phyloP scores from a whole-genome alignment of 2,329 filamentous ascomycete species.

The Tolypocladium album region DNA sequence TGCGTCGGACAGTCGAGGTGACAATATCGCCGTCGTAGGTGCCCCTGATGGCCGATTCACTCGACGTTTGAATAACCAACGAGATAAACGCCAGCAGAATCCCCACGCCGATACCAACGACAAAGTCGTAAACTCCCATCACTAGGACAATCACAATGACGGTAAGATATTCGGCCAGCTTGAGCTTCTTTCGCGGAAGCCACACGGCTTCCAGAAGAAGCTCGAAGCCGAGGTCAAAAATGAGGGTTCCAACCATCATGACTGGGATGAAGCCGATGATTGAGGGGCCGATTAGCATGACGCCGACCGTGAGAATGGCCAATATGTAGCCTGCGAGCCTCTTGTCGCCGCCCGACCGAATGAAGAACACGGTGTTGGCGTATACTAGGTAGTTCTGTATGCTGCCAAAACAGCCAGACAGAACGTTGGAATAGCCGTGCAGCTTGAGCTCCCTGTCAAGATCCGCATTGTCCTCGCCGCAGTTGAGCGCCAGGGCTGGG shows the following conservation, averaged over 20 bases:
- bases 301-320: conserved; percentile 65
- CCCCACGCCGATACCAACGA: conserved; percentile 83
- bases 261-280: conserved; percentile 92
- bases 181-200: conserved; percentile 79
- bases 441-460: conserved; percentile 86
- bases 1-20: conserved; percentile 83
- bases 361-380: conserved; percentile 95
- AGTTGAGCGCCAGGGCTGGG: conserved; percentile 80
- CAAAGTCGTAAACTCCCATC: conserved; percentile 96
- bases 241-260: conserved; percentile 91
- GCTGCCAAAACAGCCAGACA: conserved; percentile 79
- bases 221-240: conserved; percentile 91
- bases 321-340: conserved; percentile 79
- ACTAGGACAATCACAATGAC: conserved; percentile 83
- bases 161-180: conserved; percentile 79
- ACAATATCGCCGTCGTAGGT: conserved; percentile 86
- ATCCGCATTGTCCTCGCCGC: conserved; percentile 84
- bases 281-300: conserved; percentile 76
- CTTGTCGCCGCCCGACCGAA: conserved; percentile 80
- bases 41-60: conserved; percentile 77
- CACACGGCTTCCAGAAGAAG: conserved; percentile 81
- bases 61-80: conserved; percentile 83
- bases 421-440: conserved; percentile 84
- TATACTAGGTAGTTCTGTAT: conserved; percentile 97
- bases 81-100: conserved; percentile 87